These are phyloP conservation scores for Arabis alpina DNA, from an alignment of 345 rosid species.

Conservation along the genomic window DNA sequence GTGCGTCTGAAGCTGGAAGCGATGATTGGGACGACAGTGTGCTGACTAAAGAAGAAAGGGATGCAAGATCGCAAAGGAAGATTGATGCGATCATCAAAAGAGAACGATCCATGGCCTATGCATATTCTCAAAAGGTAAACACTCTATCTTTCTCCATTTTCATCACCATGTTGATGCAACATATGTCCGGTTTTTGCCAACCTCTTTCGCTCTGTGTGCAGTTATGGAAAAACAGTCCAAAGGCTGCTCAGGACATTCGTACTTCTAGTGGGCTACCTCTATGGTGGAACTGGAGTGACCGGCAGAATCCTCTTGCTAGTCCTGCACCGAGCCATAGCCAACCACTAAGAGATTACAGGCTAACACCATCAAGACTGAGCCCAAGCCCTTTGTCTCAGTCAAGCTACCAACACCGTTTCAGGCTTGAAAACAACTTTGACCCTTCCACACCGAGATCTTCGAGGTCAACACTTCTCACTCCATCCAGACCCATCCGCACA, in stretches of 20 bases:
- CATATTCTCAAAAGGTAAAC: constrained; percentile 85
- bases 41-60: constrained; percentile 80
- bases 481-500: constrained; percentile 56
- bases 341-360: constrained; percentile 38
- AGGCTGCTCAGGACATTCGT: constrained; percentile 51
- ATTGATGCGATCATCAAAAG: constrained; percentile 77
- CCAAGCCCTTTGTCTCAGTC: constrained; percentile 67
- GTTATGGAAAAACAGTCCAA: constrained; percentile 64
- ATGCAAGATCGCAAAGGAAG: constrained; percentile 73
- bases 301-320: constrained; percentile 60
- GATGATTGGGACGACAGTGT: constrained; percentile 87
- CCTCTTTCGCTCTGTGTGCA: constrained; percentile 34
- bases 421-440: constrained; percentile 48
- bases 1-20: constrained; percentile 63
- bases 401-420: constrained; percentile 47
- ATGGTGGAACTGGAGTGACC: constrained; percentile 98
- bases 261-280: constrained; percentile 65
- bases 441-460: constrained; percentile 53
- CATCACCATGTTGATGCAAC: constrained; percentile 4
- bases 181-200: constrained; percentile 16
- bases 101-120: constrained; percentile 91
- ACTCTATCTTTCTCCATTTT: constrained; percentile 25
- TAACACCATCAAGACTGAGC: constrained; percentile 51
- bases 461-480: constrained; percentile 55
- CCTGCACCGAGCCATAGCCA: constrained; percentile 53